phyloP scores from a whole-genome alignment of 805 yeast genomes.

The Ogataea pignaliae region DNA sequence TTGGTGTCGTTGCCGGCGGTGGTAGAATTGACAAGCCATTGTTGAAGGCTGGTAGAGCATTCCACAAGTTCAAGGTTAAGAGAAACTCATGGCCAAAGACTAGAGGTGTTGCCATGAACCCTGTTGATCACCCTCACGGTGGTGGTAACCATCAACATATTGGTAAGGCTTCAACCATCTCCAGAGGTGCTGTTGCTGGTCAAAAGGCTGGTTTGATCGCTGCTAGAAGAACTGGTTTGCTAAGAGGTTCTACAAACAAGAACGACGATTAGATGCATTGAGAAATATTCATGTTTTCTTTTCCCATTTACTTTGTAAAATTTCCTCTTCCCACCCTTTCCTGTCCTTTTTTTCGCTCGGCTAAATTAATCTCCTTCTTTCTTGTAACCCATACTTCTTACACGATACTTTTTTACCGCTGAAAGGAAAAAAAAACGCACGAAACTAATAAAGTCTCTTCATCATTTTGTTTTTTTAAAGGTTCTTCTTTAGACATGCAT shows the following conservation, averaged over 20 bases:
- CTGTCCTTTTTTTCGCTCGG: background rate
- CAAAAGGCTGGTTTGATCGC: constrained; percentile 99
- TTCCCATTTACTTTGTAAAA: background rate
- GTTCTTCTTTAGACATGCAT: too few relatives aligned
- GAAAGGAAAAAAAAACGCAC: too few relatives aligned
- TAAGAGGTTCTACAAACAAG: constrained; percentile 94
- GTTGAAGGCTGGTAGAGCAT: constrained; percentile 99
- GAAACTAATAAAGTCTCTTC: too few relatives aligned
- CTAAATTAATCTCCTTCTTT: background rate
- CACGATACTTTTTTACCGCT: constrained; percentile 1
- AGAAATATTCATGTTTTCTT: background rate
- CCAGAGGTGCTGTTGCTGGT: constrained; percentile 99
- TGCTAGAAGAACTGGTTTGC: constrained; percentile 99
- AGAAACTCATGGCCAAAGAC: constrained; percentile 99
- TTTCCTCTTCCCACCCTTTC: background rate
- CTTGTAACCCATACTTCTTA: background rate
- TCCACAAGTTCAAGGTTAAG: constrained; percentile 99
- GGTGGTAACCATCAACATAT: constrained; percentile 99
- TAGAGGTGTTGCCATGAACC: constrained; percentile 99
- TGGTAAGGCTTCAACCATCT: constrained; percentile 99
- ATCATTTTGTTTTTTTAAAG: too few relatives aligned
- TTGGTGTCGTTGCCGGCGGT: constrained; percentile 99
- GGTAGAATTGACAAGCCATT: constrained; percentile 99
- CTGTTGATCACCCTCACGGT: constrained; percentile 99
- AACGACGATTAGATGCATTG: constrained; percentile 26